These are phyloP conservation scores for Mycena albidolilacea DNA, from an alignment of 768 basidiomycete genomes.

Conservation along the genomic window DNA sequence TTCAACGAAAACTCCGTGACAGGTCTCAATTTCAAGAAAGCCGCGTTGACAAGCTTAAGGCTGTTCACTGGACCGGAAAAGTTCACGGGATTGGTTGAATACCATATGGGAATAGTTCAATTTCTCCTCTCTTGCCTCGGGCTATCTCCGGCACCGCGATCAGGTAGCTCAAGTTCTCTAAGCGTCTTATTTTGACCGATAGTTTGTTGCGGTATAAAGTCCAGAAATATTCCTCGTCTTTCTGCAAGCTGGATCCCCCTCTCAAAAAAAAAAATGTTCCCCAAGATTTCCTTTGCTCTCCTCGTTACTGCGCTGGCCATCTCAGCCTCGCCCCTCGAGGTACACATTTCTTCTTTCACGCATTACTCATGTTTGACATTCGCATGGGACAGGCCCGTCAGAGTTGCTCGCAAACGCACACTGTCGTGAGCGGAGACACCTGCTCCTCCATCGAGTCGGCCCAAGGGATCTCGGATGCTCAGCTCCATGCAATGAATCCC, in stretches of 20 bases:
- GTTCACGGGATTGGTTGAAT: not conserved
- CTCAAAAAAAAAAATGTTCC: not conserved
- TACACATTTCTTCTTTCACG: not conserved
- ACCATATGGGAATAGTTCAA: not conserved
- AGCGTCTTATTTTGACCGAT: not conserved
- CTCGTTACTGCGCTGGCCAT: not conserved
- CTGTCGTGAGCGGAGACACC: not conserved
- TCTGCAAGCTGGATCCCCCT: not conserved
- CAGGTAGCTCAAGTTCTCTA: too few relatives aligned
- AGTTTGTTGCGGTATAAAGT: not conserved
- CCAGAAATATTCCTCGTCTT: not conserved
- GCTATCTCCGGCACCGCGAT: slow-evolving; percentile 1
- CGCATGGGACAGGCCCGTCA: not conserved
- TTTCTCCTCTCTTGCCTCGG: not conserved
- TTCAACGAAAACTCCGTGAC: not conserved
- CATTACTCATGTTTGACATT: not conserved
- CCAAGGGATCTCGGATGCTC: not conserved
- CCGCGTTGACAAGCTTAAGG: not conserved
- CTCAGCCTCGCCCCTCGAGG: not conserved
- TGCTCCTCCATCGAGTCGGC: not conserved
- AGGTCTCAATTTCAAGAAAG: not conserved
- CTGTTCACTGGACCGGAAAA: too few relatives aligned
- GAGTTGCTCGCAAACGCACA: not conserved
- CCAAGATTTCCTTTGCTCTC: not conserved
- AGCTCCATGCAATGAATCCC: not conserved